Base-by-base conservation (phyloP, 2,329 filamentous ascomycete genomes). In the Ploettnerulaceae sp. region DNA sequence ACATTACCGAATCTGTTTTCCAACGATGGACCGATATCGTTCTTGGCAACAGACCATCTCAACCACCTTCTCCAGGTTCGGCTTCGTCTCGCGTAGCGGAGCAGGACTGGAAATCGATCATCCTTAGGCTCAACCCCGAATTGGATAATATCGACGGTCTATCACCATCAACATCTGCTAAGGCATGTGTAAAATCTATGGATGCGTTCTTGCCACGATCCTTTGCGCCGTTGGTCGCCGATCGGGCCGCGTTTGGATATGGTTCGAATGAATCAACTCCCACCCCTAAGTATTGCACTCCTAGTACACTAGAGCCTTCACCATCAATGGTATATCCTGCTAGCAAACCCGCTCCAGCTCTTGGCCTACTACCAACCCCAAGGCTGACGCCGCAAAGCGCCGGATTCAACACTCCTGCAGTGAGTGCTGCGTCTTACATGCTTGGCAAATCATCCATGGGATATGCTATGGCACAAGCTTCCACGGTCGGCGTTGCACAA, bases 11-110 rank as follows among this genome's bases (percentile, higher is more conserved):
- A 57, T 77, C 84, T 3, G 77, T 87, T 7, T 97, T 95, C 69
- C 85, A 93, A 65, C 82, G 86, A 55, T 98, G 93, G 93, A 91
- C 89, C 34, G 88, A 95, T 53, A 84, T 96, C 54, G 87, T 97
- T 43, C 71, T 95, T 56, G 87, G 86, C 67, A 86, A 89, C 61
- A 86, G 89, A 15, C 61, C 63, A 8, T 72, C 75, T 0, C 73
- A 76, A 37, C 76, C 77, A 11, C 71, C 77, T 5, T 74, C 77
- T 6, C 72, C 77, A 2, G 76, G 75, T 32, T 52, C 57, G 9
- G 47, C 53, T 20, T 56, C 54, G 31, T 48, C 51, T 15, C 39
- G 51, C 28, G 35, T 59, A n/a, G 54, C 52, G 9, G 55, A 62
- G 33, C 57, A 60, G 37, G 71, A 79, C 51, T 84, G 81, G 75